Evolutionary conservation across 345 rosid species (phyloP).

Genomic region (Syzygium grande): DNA sequence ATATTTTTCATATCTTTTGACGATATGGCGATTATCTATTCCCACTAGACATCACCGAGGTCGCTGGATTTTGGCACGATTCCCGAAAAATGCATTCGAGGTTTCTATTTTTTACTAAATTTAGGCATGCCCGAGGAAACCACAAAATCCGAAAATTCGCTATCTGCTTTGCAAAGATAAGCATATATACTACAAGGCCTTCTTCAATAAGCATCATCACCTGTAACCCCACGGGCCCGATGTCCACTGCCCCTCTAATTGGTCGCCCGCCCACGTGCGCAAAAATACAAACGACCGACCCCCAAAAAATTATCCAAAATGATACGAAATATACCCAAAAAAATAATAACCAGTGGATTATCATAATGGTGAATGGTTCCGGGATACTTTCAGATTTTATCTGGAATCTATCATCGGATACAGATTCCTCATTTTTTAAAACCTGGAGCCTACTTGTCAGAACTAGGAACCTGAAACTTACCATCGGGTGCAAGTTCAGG

Average conservation of each 20-base stretch:
- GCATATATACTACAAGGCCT: background rate
- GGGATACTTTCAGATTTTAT: no score
- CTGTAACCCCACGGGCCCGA: background rate
- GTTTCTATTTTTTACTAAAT: background rate
- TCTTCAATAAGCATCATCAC: background rate
- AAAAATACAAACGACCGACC: background rate
- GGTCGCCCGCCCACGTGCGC: background rate
- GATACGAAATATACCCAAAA: background rate
- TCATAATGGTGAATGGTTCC: rapidly evolving
- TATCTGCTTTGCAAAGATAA: background rate
- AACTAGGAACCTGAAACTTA: no score
- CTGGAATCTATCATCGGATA: no score
- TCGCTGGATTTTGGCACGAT: background rate
- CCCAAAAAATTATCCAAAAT: background rate
- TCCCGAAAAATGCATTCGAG: background rate
- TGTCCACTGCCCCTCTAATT: background rate
- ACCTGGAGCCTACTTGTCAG: no score
- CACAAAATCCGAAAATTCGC: background rate
- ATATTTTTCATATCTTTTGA: background rate
- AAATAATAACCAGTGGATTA: background rate
- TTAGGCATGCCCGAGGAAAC: background rate
- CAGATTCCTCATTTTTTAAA: no score
- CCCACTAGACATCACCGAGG: no score
- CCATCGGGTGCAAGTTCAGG: no score
- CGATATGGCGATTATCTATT: background rate